Evolutionary conservation across 2,329 filamentous ascomycete species (phyloP).

Genomic region (Aureobasidium leucospermi): DNA sequence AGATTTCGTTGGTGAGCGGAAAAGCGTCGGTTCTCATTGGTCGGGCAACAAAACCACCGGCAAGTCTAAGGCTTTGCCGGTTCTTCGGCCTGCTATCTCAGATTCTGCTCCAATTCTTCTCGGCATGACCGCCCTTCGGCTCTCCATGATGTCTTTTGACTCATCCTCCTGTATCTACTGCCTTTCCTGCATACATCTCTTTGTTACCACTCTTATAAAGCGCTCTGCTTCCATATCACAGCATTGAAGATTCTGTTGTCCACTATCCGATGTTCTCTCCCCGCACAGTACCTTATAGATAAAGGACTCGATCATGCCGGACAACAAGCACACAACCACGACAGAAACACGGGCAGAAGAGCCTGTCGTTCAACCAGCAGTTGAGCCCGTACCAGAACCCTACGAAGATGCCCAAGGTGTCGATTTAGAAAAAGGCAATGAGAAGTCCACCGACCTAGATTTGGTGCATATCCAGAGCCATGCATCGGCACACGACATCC

Average conservation of each 20-base stretch:
- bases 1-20: background rate
- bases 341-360: slow-evolving; percentile 3
- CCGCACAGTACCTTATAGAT: background rate
- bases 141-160: slow-evolving; percentile 8
- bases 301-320: slow-evolving; percentile 4
- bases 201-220: background rate
- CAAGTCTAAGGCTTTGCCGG: background rate
- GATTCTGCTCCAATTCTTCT: slow-evolving; percentile 7
- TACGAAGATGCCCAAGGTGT: slow-evolving; percentile 13
- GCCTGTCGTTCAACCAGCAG: slow-evolving; percentile 10
- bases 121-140: background rate
- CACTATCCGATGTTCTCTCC: background rate
- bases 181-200: background rate
- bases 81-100: slow-evolving; percentile 7
- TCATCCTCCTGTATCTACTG: background rate
- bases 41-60: slow-evolving; percentile 2
- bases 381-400: slow-evolving; percentile 7
- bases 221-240: background rate
- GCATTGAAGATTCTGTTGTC: background rate
- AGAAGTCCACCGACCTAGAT: background rate
- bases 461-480: slow-evolving; percentile 18
- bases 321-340: background rate
- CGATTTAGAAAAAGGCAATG: slow-evolving; percentile 7
- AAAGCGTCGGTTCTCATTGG: background rate
- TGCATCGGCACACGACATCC: slow-evolving; percentile 19